These are phyloP conservation scores for Leptographium galeiforme DNA, from an alignment of 2,329 filamentous ascomycete species.

Conservation along the genomic window DNA sequence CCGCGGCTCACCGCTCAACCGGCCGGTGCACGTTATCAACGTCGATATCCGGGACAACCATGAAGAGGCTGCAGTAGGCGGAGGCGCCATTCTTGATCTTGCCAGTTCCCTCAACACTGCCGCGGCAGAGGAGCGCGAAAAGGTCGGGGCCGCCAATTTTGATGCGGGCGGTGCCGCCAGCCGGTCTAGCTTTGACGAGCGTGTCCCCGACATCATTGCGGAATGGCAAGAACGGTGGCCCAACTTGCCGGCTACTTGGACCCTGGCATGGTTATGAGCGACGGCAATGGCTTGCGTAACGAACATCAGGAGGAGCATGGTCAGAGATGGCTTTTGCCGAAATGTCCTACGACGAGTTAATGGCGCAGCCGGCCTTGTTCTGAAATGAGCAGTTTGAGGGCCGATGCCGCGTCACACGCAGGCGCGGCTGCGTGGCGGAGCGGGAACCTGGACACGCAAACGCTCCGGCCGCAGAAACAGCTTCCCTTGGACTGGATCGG, in stretches of 20 bases:
- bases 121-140: slow-evolving; percentile 62
- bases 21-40: slow-evolving; percentile 94
- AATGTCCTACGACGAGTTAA: not conserved
- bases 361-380: too few species aligned
- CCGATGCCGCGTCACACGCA: too few species aligned
- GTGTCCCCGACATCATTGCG: slow-evolving; percentile 80
- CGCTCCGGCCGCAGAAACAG: too few species aligned
- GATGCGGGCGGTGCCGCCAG: slow-evolving; percentile 54
- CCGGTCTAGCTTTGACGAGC: slow-evolving; percentile 74
- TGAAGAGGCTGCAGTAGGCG: slow-evolving; percentile 84
- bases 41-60: slow-evolving; percentile 98
- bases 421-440: too few species aligned
- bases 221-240: slow-evolving; percentile 95
- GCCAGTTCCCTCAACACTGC: slow-evolving; percentile 73
- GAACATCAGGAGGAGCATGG: too few species aligned
- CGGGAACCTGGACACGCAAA: too few species aligned
- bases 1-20: slow-evolving; percentile 73
- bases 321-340: too few species aligned
- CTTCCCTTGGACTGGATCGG: too few species aligned
- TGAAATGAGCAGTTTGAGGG: too few species aligned
- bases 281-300: not conserved
- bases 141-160: slow-evolving; percentile 51
- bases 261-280: slow-evolving; percentile 76
- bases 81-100: slow-evolving; percentile 81
- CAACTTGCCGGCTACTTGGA: slow-evolving; percentile 83